A percentile compares a stretch with the other conserved stretches of the same genome.
phyloP scores from a whole-genome alignment of 2,329 filamentous ascomycete genomes.

The Metarhizium rileyi region DNA sequence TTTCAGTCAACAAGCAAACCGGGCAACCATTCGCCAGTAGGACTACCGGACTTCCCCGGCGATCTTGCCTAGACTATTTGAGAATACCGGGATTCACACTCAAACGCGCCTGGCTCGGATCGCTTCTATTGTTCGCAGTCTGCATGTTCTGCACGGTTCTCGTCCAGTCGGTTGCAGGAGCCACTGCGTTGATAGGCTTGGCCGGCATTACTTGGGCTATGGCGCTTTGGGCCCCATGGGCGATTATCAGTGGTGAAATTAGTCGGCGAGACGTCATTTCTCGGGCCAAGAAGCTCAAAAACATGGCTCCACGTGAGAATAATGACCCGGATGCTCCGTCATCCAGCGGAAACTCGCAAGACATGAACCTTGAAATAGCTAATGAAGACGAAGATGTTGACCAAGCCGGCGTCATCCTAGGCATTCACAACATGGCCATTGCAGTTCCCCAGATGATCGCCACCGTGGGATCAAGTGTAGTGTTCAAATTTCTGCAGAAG shows the following conservation, averaged over 20 bases:
- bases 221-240: slow-evolving; percentile 90
- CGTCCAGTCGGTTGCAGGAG: slow-evolving; percentile 59
- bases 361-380: slow-evolving; percentile 13
- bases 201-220: slow-evolving; percentile 89
- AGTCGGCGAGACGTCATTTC: slow-evolving; percentile 62
- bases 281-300: slow-evolving; percentile 27
- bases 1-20: slow-evolving; percentile 5
- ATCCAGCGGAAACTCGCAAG: slow-evolving; percentile 5
- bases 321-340: slow-evolving; percentile 3
- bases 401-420: slow-evolving; percentile 81
- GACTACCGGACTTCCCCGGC: slow-evolving; percentile 10
- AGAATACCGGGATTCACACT: slow-evolving; percentile 79
- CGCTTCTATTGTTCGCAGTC: slow-evolving; percentile 71
- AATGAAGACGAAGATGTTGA: slow-evolving; percentile 52
- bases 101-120: slow-evolving; percentile 76
- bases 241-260: slow-evolving; percentile 89
- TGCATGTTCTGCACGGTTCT: slow-evolving; percentile 80
- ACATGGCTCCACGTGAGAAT: slow-evolving; percentile 7
- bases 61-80: slow-evolving; percentile 47
- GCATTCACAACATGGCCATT: slow-evolving; percentile 92
- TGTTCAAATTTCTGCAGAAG: slow-evolving; percentile 82
- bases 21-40: background rate
- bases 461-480: slow-evolving; percentile 70
- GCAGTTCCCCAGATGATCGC: slow-evolving; percentile 87
- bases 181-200: slow-evolving; percentile 67